These are phyloP conservation scores for Begonia loranthoides DNA, from an alignment of 306 rosid species.

Conservation along the genomic window DNA sequence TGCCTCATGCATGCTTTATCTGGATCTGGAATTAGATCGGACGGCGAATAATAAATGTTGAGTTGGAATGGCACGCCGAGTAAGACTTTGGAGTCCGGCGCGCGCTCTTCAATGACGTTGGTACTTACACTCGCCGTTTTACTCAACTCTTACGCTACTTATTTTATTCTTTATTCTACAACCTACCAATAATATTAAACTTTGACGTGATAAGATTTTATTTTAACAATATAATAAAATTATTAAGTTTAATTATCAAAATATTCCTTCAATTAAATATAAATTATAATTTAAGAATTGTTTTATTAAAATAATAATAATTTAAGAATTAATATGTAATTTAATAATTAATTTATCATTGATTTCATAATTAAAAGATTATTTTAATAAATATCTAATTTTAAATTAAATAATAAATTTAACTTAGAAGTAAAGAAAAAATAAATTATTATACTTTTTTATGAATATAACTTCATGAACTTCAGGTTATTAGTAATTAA, in stretches of 20 bases:
- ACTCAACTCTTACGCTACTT: background rate
- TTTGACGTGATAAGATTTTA: background rate
- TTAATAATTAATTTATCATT: too few relatives aligned
- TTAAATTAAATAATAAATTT: too few relatives aligned
- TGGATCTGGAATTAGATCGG: constrained; percentile 10
- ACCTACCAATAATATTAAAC: background rate
- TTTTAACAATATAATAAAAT: background rate
- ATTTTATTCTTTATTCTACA: background rate
- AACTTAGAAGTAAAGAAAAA: too few relatives aligned
- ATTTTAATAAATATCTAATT: too few relatives aligned
- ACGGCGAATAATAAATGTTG: background rate
- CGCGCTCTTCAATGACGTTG: constrained; percentile 9
- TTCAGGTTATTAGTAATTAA: too few relatives aligned
- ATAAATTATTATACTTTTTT: too few relatives aligned
- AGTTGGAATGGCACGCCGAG: constrained; percentile 7
- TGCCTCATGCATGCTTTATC: background rate
- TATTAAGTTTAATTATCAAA: background rate
- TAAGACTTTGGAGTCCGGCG: background rate
- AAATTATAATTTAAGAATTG: background rate
- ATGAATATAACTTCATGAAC: too few relatives aligned
- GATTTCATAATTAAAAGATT: too few relatives aligned
- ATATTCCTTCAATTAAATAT: background rate
- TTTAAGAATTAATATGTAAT: too few relatives aligned
- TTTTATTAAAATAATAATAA: too few relatives aligned
- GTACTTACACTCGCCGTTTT: constrained; percentile 10